Evolutionary conservation across 2,329 filamentous ascomycete genomes (phyloP).

Genomic region (Tolypocladium endophyticum): DNA sequence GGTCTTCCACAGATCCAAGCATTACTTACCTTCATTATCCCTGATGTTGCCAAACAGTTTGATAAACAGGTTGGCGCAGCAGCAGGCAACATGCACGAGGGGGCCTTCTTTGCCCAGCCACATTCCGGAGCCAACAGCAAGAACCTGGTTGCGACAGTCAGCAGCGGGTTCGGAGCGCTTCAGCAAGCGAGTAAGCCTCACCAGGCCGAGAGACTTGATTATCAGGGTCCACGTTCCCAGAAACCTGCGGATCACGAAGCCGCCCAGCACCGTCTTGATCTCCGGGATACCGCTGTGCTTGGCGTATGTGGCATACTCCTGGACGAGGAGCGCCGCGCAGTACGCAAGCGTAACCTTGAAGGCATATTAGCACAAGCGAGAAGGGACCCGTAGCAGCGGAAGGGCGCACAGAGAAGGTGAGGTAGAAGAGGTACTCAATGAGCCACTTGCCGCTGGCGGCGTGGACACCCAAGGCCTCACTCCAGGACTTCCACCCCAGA

Average conservation of each 20-base stretch:
- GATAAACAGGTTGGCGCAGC: slow-evolving; percentile 89
- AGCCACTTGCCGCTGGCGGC: slow-evolving; percentile 65
- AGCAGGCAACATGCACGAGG: slow-evolving; percentile 91
- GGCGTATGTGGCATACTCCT: slow-evolving; percentile 76
- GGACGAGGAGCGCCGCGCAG: slow-evolving; percentile 68
- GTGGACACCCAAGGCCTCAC: slow-evolving; percentile 56
- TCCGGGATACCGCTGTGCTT: slow-evolving; percentile 95
- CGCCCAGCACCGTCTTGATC: slow-evolving; percentile 91
- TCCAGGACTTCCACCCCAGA: slow-evolving; percentile 80
- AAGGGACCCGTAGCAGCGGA: no score
- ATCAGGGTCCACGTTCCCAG: slow-evolving; percentile 79
- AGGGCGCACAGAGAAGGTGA: slow-evolving; percentile 63
- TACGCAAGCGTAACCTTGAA: slow-evolving; percentile 63
- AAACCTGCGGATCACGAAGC: slow-evolving; percentile 84
- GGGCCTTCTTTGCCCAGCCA: slow-evolving; percentile 97
- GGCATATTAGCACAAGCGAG: slow-evolving; percentile 6
- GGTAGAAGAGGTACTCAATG: slow-evolving; percentile 79
- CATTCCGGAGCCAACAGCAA: slow-evolving; percentile 86
- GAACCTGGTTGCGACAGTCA: slow-evolving; percentile 42
- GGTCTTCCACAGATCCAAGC: neutral
- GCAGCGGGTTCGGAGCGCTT: neutral
- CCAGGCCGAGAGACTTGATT: slow-evolving; percentile 81
- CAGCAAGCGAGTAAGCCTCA: slow-evolving; percentile 27
- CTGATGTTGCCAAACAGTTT: slow-evolving; percentile 74
- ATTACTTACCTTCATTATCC: slow-evolving; percentile 64